phyloP scores from a whole-genome alignment of 2,329 filamentous ascomycete species.

The Ophiostoma tasmaniense region DNA sequence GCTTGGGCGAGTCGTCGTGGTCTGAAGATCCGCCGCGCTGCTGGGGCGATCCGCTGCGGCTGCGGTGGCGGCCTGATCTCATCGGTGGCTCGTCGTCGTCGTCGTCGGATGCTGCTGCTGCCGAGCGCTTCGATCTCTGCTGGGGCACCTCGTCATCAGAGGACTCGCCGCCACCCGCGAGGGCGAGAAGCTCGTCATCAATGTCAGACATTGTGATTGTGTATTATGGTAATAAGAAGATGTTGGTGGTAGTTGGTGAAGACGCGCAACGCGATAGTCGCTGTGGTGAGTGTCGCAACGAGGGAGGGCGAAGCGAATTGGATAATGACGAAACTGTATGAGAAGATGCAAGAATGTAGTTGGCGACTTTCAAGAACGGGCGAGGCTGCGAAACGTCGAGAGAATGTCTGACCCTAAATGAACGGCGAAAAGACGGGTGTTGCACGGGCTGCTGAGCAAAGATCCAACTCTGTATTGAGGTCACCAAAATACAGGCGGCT shows the following conservation, averaged over 20 bases:
- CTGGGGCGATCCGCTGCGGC: slow-evolving; percentile 41
- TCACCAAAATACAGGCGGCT: neutral
- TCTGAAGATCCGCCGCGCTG: slow-evolving; percentile 36
- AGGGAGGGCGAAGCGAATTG: neutral
- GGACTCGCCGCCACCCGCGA: slow-evolving; percentile 68
- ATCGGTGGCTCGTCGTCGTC: slow-evolving; percentile 47
- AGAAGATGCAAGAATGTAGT: neutral
- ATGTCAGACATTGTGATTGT: slow-evolving; percentile 67
- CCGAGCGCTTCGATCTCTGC: slow-evolving; percentile 28
- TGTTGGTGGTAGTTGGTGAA: neutral
- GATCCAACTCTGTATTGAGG: neutral
- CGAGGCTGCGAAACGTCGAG: neutral
- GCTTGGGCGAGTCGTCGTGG: slow-evolving; percentile 26
- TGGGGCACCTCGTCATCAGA: slow-evolving; percentile 50
- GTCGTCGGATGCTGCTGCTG: slow-evolving; percentile 64
- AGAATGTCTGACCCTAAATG: neutral
- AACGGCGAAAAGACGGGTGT: neutral
- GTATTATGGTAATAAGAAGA: neutral
- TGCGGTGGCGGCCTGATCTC: slow-evolving; percentile 47
- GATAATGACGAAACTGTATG: neutral
- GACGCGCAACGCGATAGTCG: neutral
- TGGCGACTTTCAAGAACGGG: neutral
- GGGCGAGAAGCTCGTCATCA: slow-evolving; percentile 86
- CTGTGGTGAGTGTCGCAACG: neutral
- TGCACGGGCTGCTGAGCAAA: neutral